Evolutionary conservation across 2,329 filamentous ascomycete genomes (phyloP).

Genomic region (Xylaria arbuscula): DNA sequence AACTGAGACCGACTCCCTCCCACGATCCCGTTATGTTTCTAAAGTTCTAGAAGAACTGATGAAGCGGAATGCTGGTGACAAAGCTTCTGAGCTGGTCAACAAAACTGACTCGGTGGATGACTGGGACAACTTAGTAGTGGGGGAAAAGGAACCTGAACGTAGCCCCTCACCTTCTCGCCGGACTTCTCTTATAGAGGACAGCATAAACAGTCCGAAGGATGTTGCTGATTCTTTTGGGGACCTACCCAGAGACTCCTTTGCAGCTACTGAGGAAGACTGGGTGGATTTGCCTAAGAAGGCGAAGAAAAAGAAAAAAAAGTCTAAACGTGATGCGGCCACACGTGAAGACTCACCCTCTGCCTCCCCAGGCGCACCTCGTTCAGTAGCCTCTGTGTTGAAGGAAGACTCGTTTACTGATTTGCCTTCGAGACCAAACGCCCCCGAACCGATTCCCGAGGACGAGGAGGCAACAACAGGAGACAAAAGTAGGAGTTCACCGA

Average conservation of each 20-base stretch:
- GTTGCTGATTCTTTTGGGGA: slow-evolving; percentile 52
- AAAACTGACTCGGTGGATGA: slow-evolving; percentile 46
- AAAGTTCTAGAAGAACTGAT: slow-evolving; percentile 34
- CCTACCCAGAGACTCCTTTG: slow-evolving; percentile 43
- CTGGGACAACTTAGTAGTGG: slow-evolving; percentile 48
- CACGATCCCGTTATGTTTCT: slow-evolving; percentile 30
- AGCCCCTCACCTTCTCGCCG: slow-evolving; percentile 49
- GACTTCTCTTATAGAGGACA: slow-evolving; percentile 48
- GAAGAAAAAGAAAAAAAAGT: slow-evolving; percentile 54
- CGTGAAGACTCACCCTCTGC: slow-evolving; percentile 45
- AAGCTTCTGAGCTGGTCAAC: slow-evolving; percentile 42
- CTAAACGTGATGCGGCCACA: slow-evolving; percentile 45
- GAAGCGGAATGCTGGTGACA: slow-evolving; percentile 47
- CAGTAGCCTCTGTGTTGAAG: slow-evolving; percentile 54
- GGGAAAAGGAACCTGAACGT: slow-evolving; percentile 50
- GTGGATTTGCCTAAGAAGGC: slow-evolving; percentile 50
- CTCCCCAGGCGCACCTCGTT: slow-evolving; percentile 50
- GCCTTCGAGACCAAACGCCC: slow-evolving; percentile 37
- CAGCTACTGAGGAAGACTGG: slow-evolving; percentile 52
- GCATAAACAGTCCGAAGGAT: slow-evolving; percentile 56
- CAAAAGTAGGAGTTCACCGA: slow-evolving; percentile 53
- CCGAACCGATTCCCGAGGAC: slow-evolving; percentile 38
- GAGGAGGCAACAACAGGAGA: slow-evolving; percentile 52
- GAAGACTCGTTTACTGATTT: slow-evolving; percentile 45
- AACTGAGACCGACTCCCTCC: slow-evolving; percentile 34